phyloP scores from a whole-genome alignment of 495 filamentous ascomycete species.

The Neurospora tetraspora region DNA sequence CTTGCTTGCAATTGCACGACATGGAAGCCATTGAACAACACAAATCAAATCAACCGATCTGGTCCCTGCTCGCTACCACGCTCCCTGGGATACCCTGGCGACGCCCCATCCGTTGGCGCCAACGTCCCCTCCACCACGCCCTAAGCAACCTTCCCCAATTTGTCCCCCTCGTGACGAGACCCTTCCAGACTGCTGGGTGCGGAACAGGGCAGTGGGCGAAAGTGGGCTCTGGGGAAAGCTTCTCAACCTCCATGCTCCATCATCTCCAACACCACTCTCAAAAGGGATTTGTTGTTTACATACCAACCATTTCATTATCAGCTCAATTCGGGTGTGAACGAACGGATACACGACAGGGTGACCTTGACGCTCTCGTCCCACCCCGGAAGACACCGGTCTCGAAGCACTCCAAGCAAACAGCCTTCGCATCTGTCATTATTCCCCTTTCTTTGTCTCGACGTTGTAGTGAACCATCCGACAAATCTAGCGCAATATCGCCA shows the following conservation, averaged over 20 bases:
- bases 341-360: background rate
- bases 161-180: background rate
- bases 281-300: background rate
- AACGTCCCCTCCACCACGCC: background rate
- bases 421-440: no score
- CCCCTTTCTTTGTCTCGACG: constrained; percentile 1
- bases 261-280: background rate
- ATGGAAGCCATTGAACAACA: background rate
- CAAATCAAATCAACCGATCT: background rate
- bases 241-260: background rate
- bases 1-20: background rate
- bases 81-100: background rate
- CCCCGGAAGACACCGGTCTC: background rate
- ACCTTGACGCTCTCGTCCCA: background rate
- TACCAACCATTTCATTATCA: no score
- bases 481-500: background rate
- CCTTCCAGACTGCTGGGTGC: background rate
- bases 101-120: background rate
- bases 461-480: background rate
- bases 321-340: background rate
- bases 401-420: no score
- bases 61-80: background rate
- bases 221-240: background rate
- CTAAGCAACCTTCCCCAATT: background rate
- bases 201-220: background rate